Conservation (phyloP, 768 basidiomycete species). For the Cystobasidium tubakii region DNA sequence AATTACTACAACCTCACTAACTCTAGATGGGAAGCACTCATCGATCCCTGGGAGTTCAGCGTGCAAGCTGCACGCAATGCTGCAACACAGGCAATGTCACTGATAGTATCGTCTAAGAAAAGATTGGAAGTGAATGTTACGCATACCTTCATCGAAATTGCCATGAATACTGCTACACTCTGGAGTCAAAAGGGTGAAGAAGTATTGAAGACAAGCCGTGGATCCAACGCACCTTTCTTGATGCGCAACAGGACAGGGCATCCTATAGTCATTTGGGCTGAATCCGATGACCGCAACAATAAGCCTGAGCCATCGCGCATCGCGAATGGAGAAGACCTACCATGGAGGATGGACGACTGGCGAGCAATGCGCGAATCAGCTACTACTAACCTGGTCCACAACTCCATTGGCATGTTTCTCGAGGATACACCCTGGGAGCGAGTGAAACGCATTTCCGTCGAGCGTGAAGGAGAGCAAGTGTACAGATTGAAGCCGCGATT, state of each 20-base stretch:
- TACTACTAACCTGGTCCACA: slow-evolving; percentile 56
- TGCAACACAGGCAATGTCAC: slow-evolving; percentile 54
- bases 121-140: slow-evolving; percentile 86
- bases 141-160: slow-evolving; percentile 80
- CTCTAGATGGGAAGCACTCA: slow-evolving; percentile 96
- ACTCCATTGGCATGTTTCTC: slow-evolving; percentile 78
- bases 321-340: slow-evolving; percentile 66
- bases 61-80: slow-evolving; percentile 50
- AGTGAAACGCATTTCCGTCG: slow-evolving; percentile 78
- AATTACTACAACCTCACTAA: slow-evolving; percentile 96
- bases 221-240: slow-evolving; percentile 85
- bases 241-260: slow-evolving; percentile 86
- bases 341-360: slow-evolving; percentile 98
- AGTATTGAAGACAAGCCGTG: slow-evolving; percentile 69
- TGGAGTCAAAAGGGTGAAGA: slow-evolving; percentile 69
- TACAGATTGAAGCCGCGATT: slow-evolving; percentile 78
- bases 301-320: slow-evolving; percentile 49
- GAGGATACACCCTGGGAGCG: slow-evolving; percentile 83
- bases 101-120: slow-evolving; percentile 67
- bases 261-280: slow-evolving; percentile 78
- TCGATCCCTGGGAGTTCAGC: slow-evolving; percentile 91
- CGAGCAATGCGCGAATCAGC: slow-evolving; percentile 78
- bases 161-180: slow-evolving; percentile 64
- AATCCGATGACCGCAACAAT: slow-evolving; percentile 57
- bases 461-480: slow-evolving; percentile 83